phyloP scores from a whole-genome alignment of 2,329 filamentous ascomycete species.

The Talaromyces amestolkiae region DNA sequence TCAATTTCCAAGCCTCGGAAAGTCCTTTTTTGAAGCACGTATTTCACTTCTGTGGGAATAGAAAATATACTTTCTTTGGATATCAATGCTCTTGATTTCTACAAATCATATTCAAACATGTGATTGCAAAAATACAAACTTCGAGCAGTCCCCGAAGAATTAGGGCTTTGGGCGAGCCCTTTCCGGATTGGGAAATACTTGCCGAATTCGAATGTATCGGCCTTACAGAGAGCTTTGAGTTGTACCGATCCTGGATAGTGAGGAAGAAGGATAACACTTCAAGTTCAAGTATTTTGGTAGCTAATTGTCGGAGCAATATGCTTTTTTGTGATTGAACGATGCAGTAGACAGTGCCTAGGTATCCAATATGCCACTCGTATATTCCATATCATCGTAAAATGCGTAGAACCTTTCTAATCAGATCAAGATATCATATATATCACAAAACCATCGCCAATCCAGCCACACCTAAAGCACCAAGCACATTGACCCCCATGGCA shows the following conservation, averaged over 20 bases:
- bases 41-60: neutral
- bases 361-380: neutral
- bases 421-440: neutral
- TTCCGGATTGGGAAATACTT: neutral
- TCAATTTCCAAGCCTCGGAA: constrained; percentile 9
- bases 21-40: neutral
- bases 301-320: neutral
- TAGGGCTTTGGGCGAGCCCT: neutral
- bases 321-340: neutral
- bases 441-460: constrained; percentile 17
- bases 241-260: neutral
- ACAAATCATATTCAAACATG: neutral
- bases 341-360: neutral
- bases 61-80: neutral
- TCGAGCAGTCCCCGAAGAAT: neutral
- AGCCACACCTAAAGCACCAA: constrained; percentile 19
- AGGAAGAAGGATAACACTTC: neutral
- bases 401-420: neutral
- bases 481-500: constrained; percentile 22
- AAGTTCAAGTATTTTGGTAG: neutral
- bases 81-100: too few relatives aligned
- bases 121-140: neutral
- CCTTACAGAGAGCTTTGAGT: neutral
- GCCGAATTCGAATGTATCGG: neutral
- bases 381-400: constrained; percentile 5